Conservation (phyloP, 331 rosid species). For the Saraca asoca region DNA sequence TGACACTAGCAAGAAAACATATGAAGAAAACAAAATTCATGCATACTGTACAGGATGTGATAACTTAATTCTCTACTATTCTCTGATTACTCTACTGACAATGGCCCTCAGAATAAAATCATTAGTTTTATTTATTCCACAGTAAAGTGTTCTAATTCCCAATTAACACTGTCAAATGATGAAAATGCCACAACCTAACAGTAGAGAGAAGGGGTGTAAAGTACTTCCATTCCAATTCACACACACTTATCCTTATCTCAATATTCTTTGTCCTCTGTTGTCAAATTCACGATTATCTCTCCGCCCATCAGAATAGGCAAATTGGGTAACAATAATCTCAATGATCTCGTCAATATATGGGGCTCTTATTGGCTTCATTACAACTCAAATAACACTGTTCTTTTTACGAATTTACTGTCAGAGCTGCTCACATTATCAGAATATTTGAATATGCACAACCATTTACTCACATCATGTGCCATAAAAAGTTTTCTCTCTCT, state of each 20-base stretch:
- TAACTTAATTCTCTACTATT: neutral
- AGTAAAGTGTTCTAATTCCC: neutral
- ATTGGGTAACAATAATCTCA: slow-evolving; percentile 25
- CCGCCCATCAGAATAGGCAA: slow-evolving; percentile 24
- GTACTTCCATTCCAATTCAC: neutral
- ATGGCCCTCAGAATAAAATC: neutral
- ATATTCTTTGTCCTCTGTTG: neutral
- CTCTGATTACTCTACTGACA: neutral
- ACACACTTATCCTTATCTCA: neutral
- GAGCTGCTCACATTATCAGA: neutral
- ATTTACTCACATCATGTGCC: neutral
- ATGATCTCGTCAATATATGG: slow-evolving; percentile 26
- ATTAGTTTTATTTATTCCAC: neutral
- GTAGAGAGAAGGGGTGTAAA: neutral
- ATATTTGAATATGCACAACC: neutral
- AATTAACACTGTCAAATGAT: neutral
- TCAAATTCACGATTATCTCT: slow-evolving; percentile 37
- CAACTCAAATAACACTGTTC: neutral
- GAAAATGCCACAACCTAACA: neutral
- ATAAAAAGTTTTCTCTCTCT: neutral
- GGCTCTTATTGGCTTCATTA: slow-evolving; percentile 42
- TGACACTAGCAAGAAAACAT: slow-evolving; percentile 21
- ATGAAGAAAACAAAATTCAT: slow-evolving; percentile 6
- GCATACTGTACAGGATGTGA: neutral
- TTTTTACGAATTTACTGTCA: neutral